Conservation (phyloP, 176 grass and related monocot species). For the Dendrocalamus sinicus region DNA sequence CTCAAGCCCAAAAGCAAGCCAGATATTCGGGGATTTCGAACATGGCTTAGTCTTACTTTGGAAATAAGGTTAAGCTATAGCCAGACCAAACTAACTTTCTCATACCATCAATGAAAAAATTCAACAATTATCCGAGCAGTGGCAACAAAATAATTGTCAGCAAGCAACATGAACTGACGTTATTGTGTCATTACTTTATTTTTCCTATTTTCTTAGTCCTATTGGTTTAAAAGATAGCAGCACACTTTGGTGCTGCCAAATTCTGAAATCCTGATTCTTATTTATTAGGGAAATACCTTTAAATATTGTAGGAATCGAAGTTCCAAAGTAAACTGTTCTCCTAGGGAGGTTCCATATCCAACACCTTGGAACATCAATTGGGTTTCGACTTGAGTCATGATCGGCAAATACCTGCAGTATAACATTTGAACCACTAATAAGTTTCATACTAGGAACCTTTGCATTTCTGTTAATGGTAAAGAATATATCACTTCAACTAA, state of each 20-base stretch:
- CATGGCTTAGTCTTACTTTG: background rate
- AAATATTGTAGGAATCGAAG: conserved; percentile 76
- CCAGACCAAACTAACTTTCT: background rate
- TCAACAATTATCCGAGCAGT: background rate
- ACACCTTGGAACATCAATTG: conserved; percentile 63
- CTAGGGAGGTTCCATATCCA: conserved; percentile 89
- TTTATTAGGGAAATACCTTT: conserved; percentile 57
- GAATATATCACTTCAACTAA: conserved; percentile 21
- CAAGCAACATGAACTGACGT: conserved; percentile 4
- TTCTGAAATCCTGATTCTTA: background rate
- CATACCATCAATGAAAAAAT: background rate
- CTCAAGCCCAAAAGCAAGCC: background rate
- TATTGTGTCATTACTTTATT: conserved; percentile 16
- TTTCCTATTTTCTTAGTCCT: background rate
- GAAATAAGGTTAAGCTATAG: background rate
- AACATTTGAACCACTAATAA: conserved; percentile 25
- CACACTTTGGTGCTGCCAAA: background rate
- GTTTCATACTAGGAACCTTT: conserved; percentile 32
- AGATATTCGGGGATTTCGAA: background rate
- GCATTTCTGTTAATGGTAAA: background rate
- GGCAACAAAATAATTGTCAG: conserved; percentile 26
- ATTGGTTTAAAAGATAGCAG: background rate
- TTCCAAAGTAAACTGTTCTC: conserved; percentile 84
- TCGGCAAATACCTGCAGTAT: conserved; percentile 78
- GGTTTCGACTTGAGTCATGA: conserved; percentile 65